Percentiles rank a stretch among this genome's conserved stretches.
These are phyloP conservation scores for Durotheca rogersii DNA, from an alignment of 495 filamentous ascomycete species.

Conservation along the genomic window DNA sequence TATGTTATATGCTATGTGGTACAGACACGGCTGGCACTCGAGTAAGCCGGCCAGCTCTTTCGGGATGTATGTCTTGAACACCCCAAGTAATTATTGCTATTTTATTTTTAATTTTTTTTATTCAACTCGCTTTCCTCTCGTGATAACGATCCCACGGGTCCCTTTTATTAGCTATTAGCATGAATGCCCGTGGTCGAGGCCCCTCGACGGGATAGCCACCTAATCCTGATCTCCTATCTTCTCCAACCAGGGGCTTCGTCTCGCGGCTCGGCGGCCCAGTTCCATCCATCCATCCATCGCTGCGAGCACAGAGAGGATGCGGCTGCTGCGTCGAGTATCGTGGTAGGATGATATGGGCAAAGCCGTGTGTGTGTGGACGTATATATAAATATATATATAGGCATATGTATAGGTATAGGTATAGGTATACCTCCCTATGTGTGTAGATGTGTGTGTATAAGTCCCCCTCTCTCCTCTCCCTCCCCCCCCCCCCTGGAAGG, in stretches of 20 bases:
- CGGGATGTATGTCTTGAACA: too few relatives aligned
- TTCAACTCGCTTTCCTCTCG: neutral
- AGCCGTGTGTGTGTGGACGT: too few relatives aligned
- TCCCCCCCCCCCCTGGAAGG: too few relatives aligned
- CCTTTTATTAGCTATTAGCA: slow-evolving; percentile 30
- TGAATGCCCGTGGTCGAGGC: slow-evolving; percentile 23
- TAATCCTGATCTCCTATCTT: slow-evolving; percentile 19
- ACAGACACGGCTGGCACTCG: too few relatives aligned
- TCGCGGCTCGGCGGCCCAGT: slow-evolving; percentile 5
- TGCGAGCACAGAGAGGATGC: slow-evolving; percentile 21
- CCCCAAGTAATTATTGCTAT: neutral
- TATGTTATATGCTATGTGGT: slow-evolving; percentile 6
- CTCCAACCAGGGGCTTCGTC: slow-evolving; percentile 14
- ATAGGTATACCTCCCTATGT: too few relatives aligned
- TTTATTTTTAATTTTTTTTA: neutral
- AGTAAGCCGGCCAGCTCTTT: slow-evolving; percentile 20
- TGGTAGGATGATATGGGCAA: slow-evolving; percentile 22
- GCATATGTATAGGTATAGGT: too few relatives aligned
- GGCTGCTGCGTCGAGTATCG: slow-evolving; percentile 28
- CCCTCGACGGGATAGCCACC: neutral
- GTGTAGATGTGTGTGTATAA: too few relatives aligned
- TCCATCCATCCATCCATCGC: too few relatives aligned
- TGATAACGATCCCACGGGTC: slow-evolving; percentile 13
- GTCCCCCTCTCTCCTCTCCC: too few relatives aligned
- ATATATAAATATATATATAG: too few relatives aligned